Conservation (phyloP, 192 early-diverging fungal species). For the Coemansia nantahalensis region DNA sequence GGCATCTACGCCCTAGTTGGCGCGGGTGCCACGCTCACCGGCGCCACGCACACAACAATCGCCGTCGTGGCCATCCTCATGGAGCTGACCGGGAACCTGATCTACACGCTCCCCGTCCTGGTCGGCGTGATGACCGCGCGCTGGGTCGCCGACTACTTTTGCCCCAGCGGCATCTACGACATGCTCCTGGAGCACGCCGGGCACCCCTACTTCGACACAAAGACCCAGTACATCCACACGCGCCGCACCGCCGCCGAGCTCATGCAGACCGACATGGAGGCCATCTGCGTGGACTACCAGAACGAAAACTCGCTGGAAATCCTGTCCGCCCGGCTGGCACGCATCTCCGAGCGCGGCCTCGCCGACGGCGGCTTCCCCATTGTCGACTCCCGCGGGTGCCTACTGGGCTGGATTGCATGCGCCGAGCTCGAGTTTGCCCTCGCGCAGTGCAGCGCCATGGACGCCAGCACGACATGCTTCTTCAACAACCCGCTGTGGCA, state of each 20-base stretch:
- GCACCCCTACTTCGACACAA: conserved; percentile 75
- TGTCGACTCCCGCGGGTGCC: conserved; percentile 53
- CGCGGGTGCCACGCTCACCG: conserved; percentile 53
- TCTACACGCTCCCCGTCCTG: conserved; percentile 66
- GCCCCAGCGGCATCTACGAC: conserved; percentile 71
- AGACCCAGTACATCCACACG: conserved; percentile 66
- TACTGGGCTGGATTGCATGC: conserved; percentile 81
- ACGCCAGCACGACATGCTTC: conserved; percentile 50
- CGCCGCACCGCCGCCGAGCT: conserved; percentile 60
- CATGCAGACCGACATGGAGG: conserved; percentile 62
- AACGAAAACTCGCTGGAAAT: conserved; percentile 60
- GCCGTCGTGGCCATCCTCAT: conserved; percentile 71
- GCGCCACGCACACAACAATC: conserved; percentile 63
- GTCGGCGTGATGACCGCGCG: conserved; percentile 60
- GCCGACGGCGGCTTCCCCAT: conserved; percentile 77
- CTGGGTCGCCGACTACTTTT: conserved; percentile 74
- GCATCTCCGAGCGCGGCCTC: conserved; percentile 57
- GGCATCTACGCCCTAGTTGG: conserved; percentile 69
- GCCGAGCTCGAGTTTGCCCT: conserved; percentile 76
- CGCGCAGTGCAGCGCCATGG: conserved; percentile 37
- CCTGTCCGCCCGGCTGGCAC: conserved; percentile 56
- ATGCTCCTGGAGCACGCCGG: conserved; percentile 66
- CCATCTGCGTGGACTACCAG: conserved; percentile 61
- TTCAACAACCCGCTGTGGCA: conserved; percentile 56
- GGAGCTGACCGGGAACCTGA: conserved; percentile 75